phyloP scores from a whole-genome alignment of 148 eudicot species.

The Rhododendron henanense region DNA sequence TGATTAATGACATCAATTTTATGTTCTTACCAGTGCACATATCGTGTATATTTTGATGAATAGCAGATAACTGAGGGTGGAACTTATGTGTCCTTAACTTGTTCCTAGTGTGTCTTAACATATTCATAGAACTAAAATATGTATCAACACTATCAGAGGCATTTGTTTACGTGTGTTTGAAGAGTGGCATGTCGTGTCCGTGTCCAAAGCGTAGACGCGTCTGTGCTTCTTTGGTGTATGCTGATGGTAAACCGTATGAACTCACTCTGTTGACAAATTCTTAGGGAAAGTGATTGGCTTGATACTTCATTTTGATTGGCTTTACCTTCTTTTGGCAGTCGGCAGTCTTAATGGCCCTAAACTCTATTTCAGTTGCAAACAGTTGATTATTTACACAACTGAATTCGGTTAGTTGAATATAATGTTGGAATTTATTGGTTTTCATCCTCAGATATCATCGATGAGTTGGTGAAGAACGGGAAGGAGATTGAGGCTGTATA shows the following conservation, averaged over 20 bases:
- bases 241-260: not conserved
- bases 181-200: not conserved
- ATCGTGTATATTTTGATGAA: not conserved
- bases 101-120: not conserved
- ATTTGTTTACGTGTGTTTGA: not conserved
- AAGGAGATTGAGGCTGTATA: constrained; percentile 58
- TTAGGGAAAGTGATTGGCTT: not conserved
- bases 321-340: not conserved
- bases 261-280: not conserved
- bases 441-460: constrained; percentile 8
- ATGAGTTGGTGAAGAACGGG: constrained; percentile 21
- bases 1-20: not conserved
- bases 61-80: not conserved
- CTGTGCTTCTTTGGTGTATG: not conserved
- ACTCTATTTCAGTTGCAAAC: not conserved
- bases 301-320: not conserved
- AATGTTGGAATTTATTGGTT: not conserved
- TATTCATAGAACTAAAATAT: not conserved
- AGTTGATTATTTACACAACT: not conserved
- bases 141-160: not conserved
- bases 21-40: not conserved
- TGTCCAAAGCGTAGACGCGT: not conserved
- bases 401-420: not conserved
- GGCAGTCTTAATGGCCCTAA: not conserved
- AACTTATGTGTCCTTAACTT: not conserved